A percentile compares a stretch with the other conserved stretches of the same genome.
These are phyloP conservation scores for Andalucia godoyi DNA, from an alignment of 78 protist genomes.

Conservation along the genomic window DNA sequence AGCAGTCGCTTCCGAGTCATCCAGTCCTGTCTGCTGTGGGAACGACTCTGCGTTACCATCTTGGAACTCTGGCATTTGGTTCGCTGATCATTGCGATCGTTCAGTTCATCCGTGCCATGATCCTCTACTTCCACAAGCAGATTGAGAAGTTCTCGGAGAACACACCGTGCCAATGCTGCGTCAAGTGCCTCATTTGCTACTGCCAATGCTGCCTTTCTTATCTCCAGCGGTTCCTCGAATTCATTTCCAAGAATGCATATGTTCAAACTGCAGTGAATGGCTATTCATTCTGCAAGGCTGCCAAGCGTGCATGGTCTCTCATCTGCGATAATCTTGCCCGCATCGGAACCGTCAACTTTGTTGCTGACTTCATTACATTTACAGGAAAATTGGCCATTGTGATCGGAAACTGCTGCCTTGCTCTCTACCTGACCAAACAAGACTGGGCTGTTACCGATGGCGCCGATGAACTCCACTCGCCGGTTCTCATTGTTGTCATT, in stretches of 20 bases:
- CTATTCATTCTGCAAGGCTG: slow-evolving; percentile 45
- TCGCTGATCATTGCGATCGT: slow-evolving; percentile 60
- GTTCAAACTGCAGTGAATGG: slow-evolving; percentile 67
- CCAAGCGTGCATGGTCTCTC: slow-evolving; percentile 42
- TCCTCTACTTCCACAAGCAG: slow-evolving; percentile 28
- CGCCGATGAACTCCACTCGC: not conserved
- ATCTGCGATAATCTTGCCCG: slow-evolving; percentile 45
- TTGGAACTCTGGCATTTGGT: slow-evolving; percentile 73
- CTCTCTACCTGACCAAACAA: not conserved
- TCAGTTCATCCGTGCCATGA: slow-evolving; percentile 51
- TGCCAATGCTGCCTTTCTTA: slow-evolving; percentile 53
- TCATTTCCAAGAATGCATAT: slow-evolving; percentile 72
- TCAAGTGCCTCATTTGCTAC: slow-evolving; percentile 22
- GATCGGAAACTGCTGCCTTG: slow-evolving; percentile 2
- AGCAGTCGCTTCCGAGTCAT: slow-evolving; percentile 18
- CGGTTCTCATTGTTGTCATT: not conserved
- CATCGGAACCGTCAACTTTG: slow-evolving; percentile 45
- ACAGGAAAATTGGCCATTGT: slow-evolving; percentile 37
- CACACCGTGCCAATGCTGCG: not conserved
- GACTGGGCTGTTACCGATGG: slow-evolving; percentile 24
- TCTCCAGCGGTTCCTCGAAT: slow-evolving; percentile 65
- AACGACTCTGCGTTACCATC: slow-evolving; percentile 50
- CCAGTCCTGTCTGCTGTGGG: slow-evolving; percentile 30
- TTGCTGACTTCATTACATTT: slow-evolving; percentile 26
- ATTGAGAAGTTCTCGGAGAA: slow-evolving; percentile 10